Evolutionary conservation across 2,329 filamentous ascomycete genomes (phyloP), one percentile per base, ranked within the genome.

Genomic region (Ceratocystis cubensis): DNA sequence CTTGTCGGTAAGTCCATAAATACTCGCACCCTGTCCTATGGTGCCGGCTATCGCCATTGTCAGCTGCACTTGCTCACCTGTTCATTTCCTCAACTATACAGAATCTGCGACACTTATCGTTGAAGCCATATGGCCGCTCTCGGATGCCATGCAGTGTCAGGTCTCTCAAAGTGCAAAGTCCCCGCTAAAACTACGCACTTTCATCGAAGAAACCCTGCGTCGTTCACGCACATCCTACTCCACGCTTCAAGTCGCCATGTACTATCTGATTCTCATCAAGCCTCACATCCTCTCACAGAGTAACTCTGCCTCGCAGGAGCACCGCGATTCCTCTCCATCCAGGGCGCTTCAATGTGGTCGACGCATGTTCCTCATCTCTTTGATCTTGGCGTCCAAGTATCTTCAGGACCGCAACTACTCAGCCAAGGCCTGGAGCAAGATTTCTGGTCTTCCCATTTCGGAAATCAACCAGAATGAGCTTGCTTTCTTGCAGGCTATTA

Each of bases 381-480:
- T 99, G 69, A 97, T 99, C 70, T 81, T 99, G 66, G 94, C 94
- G 1, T 97, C 94, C 45, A 99, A 99, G 79, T 99, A 97, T 75
- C 80, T 99, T 61, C 94, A 99, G 76, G 94, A 99, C 75, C 88
- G 93, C 71, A 99, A 97, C 78, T 99, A 96, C 77, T 97, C 94
- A 15, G 91, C 94, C 62, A 87, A 93, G 66, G 94, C 94, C 53
- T 99, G 94, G 94, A 97, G 93, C 76, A 97, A 96, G 80, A 99
- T 99, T 71, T 97, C 94, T 20, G 94, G 94, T n/a, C 81, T 99
- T 67, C 91, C 89, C 74, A 92, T 91, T 2, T 80, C 84, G 66
- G 94, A 99, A 77, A 97, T 99, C 76, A 97, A 97, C 77, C 88
- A 91, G 73, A 97, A 97, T 75, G 94, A 99, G 78, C 88, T 95